Base-by-base conservation (phyloP, 2,329 filamentous ascomycete genomes). In the Colletotrichum sansevieriae region DNA sequence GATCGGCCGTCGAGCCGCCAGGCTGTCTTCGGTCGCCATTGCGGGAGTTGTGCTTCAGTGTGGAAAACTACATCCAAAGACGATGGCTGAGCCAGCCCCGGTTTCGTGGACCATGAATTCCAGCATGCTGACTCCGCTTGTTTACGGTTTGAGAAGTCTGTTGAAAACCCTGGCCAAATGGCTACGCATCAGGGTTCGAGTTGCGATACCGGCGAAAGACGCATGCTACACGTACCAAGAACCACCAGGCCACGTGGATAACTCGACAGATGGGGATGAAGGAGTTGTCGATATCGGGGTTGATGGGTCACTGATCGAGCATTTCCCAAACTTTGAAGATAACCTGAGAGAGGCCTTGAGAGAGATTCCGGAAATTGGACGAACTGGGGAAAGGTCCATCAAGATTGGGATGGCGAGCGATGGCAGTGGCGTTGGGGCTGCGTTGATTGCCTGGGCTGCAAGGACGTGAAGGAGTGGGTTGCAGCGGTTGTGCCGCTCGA, bases 391-490 rank as follows among this genome's bases (percentile, higher is more conserved):
- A 76, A 87, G 87, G 79, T 87, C 85, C 76, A 85, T 93, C 49
- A 82, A 87, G 46, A 92, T 93, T 73, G 90, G 90, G 3, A 88
- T 92, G 74, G 90, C 91, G 29, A 92, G 92, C 80, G 91, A 93
- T 75, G 91, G 91, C 15, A 90, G 87, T 71, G 90, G 91, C 59
- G 89, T 93, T 37, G 91, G 91, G 54, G 91, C 91, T 8, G 91
- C 91, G 60, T 77, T 93, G 74, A 92, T 92, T 78, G 91, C 91
- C 4, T 73, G 74, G 58, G 72, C 73, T 18, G 66, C 66, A 7
- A 60, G 66, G 4, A 13, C 47, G 12, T 51, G 20, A 51, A 39
- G 3, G 5, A 39, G 37, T 15, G 11, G 13, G 13, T 29, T 29
- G 29, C 4, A 9, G 29, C 29, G 2, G 29, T 7, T 29, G 29